These are phyloP conservation scores for Fraxinus anomala DNA, from an alignment of 257 asterid species.

Conservation along the genomic window DNA sequence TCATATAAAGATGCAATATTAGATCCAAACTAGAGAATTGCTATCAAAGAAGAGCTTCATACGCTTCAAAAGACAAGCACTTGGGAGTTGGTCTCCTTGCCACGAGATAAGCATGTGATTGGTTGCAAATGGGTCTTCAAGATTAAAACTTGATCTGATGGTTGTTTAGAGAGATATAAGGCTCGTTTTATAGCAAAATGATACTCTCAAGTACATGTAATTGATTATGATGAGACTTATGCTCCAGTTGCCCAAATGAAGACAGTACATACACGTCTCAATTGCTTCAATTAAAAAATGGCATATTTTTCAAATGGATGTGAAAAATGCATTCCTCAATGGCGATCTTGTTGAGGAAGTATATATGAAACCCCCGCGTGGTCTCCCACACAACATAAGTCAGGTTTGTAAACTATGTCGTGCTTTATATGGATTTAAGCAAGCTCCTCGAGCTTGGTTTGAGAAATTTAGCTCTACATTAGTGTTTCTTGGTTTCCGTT, in stretches of 20 bases:
- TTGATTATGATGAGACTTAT: conserved; percentile 9
- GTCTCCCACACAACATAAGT: neutral
- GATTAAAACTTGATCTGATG: conserved; percentile 1
- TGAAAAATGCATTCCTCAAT: conserved; percentile 10
- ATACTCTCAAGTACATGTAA: neutral
- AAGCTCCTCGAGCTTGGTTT: neutral
- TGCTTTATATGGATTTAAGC: conserved; percentile 9
- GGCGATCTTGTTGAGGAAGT: conserved; percentile 12
- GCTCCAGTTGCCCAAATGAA: neutral
- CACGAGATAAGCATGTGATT: neutral
- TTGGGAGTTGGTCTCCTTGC: neutral
- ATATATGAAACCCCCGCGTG: neutral
- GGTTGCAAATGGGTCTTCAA: conserved; percentile 13
- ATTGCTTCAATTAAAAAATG: neutral
- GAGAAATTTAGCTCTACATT: neutral
- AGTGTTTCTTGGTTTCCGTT: neutral
- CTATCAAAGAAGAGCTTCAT: neutral
- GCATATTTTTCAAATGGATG: neutral
- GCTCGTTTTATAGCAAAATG: neutral
- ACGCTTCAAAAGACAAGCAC: neutral
- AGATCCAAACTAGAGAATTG: neutral
- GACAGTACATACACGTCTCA: neutral
- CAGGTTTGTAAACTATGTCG: neutral
- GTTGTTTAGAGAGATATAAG: neutral
- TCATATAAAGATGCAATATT: neutral